Evolutionary conservation across 495 filamentous ascomycete genomes (phyloP), one percentile per base, ranked within the genome.

Genomic region (Lophiotrema nucula): DNA sequence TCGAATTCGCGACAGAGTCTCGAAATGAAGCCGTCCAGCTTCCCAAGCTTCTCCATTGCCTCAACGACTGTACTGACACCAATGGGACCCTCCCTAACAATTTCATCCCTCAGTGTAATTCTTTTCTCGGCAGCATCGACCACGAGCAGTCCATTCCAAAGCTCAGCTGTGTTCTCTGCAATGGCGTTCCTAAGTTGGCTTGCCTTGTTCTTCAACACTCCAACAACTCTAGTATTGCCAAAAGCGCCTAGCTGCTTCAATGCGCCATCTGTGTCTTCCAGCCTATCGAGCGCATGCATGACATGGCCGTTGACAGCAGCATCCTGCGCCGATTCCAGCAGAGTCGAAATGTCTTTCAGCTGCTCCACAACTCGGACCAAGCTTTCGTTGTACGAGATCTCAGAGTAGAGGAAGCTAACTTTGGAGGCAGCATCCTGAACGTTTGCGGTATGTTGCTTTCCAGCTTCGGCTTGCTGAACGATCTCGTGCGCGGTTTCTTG

Each of bases 311-410:
- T 44, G 10, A 73, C 60, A 19, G 67, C 69, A 22, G 67, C 69
- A 43, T 73, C 65, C 47, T 72, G 67, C 6, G 68, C 67, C 4
- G 52, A 45, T 35, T 72, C 69, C 44, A 79, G 54, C 4, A 62
- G 42, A 23, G 69, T 71, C 50, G 79, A 78, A 19, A 83, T 79
- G 11, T 67, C 66, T 43, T 74, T 78, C 16, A 93, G 79, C 26
- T 79, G 76, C 63, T 79, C 78, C 38, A 96, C 71, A 1, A 84
- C 81, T 38, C 74, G 73, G 18, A 78, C 73, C 21, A 97, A 76
- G 37, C 82, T 82, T 55, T 83, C 71, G 62, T 88, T 95, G 74
- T 91, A 97, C 39, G 77, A 77, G 15, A 88, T 77, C 72, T 97
- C 92, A 26, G 79, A 86, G 58, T 81, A 75, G 12, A 97, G 75